Evolutionary conservation across 2,329 filamentous ascomycete species (phyloP).

Genomic region (Phialemonium atrogriseum): DNA sequence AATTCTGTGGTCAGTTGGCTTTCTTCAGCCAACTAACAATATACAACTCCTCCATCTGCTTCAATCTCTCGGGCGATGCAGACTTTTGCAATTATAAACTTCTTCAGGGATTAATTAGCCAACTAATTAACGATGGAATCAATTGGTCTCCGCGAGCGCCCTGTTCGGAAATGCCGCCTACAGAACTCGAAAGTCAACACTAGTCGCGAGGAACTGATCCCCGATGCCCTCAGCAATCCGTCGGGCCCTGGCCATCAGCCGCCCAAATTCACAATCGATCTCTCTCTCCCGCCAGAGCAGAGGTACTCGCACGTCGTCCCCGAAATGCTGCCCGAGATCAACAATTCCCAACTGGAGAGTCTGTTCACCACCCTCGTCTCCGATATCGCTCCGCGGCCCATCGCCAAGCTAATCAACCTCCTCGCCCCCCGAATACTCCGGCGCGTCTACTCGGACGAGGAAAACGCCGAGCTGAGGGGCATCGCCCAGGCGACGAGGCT

Average conservation of each 20-base stretch:
- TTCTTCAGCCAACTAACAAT: too few relatives aligned
- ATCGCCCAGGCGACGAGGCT: slow-evolving; percentile 43
- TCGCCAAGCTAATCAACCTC: slow-evolving; percentile 4
- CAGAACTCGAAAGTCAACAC: neutral
- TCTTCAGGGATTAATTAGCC: too few relatives aligned
- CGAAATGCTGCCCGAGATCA: slow-evolving; percentile 10
- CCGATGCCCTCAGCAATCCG: neutral
- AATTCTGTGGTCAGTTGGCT: too few relatives aligned
- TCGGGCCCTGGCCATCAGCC: neutral
- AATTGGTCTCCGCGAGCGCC: neutral
- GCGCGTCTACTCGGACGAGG: slow-evolving; percentile 42
- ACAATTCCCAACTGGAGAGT: slow-evolving; percentile 23
- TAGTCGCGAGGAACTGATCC: neutral
- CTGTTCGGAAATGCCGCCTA: neutral
- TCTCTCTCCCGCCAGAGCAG: slow-evolving; percentile 15
- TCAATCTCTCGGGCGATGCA: too few relatives aligned
- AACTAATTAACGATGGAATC: too few relatives aligned
- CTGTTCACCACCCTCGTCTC: slow-evolving; percentile 7
- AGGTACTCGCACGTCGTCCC: slow-evolving; percentile 20
- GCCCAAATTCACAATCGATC: slow-evolving; percentile 16
- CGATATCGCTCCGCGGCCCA: neutral
- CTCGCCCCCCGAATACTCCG: slow-evolving; percentile 39
- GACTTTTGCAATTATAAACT: too few relatives aligned
- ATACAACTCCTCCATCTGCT: too few relatives aligned
- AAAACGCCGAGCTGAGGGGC: slow-evolving; percentile 53